Percentiles rank a stretch among this genome's conserved stretches.
Evolutionary conservation across 1,284 basidiomycete genomes (phyloP).

Genomic region (Ganoderma multipileum): DNA sequence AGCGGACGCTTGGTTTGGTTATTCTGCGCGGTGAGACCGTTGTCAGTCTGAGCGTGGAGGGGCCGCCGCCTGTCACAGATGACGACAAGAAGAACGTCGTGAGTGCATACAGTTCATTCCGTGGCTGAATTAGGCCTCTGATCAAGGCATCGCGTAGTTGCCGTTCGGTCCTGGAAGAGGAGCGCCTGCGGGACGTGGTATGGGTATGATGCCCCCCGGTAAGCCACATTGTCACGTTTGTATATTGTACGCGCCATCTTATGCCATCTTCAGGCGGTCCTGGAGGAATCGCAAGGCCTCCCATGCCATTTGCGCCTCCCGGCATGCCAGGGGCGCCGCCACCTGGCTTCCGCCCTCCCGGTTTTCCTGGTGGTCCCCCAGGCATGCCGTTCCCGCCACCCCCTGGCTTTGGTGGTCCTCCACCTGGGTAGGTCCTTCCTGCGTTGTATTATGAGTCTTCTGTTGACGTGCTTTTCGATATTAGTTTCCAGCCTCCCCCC

Average conservation of each 20-base stretch:
- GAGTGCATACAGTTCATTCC: constrained; percentile 21
- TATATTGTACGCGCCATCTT: not conserved
- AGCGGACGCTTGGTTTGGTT: constrained; percentile 93
- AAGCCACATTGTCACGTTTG: constrained; percentile 41
- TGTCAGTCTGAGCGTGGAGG: constrained; percentile 94
- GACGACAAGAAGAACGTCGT: constrained; percentile 86
- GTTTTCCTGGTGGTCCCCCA: constrained; percentile 62
- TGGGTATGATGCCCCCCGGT: constrained; percentile 95
- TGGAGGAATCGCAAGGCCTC: constrained; percentile 79
- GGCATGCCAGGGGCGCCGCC: constrained; percentile 75
- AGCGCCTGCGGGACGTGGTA: constrained; percentile 95
- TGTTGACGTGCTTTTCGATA: constrained; percentile 7
- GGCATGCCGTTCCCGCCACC: constrained; percentile 70
- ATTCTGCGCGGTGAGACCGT: constrained; percentile 97
- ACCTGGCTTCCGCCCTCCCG: constrained; percentile 85
- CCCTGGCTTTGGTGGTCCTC: constrained; percentile 80
- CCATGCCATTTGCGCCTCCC: constrained; percentile 86
- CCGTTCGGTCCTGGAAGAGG: constrained; percentile 93
- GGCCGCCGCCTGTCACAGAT: constrained; percentile 92
- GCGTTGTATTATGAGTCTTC: not conserved
- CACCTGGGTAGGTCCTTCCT: constrained; percentile 74
- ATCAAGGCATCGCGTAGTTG: constrained; percentile 55
- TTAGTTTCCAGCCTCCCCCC: constrained; percentile 65
- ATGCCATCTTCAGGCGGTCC: constrained; percentile 57
- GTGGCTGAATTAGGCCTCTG: not conserved